Percentiles rank a stretch among this genome's conserved stretches.
Evolutionary conservation across 352 stramenopile genomes (phyloP).

Genomic region (Phytophthora chlamydospora): DNA sequence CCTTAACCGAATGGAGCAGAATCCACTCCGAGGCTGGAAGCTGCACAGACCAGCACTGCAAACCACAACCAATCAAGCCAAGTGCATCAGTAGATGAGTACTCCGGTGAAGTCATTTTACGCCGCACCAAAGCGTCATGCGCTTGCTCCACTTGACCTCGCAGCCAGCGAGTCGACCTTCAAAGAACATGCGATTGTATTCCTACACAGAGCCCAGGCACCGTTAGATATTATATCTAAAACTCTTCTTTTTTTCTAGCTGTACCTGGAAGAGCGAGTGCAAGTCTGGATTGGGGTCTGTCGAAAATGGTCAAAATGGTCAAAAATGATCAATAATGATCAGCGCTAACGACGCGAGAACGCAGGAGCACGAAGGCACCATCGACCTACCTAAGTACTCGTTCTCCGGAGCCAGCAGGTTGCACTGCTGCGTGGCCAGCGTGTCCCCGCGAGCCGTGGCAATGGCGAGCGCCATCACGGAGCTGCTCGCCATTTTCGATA

Average conservation of each 20-base stretch:
- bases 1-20: slow-evolving; percentile 88
- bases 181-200: slow-evolving; percentile 89
- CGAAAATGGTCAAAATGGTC: slow-evolving; percentile 1
- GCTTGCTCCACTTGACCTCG: slow-evolving; percentile 90
- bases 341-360: background rate
- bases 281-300: slow-evolving; percentile 86
- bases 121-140: slow-evolving; percentile 89
- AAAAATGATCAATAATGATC: slow-evolving; percentile 8
- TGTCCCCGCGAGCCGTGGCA: slow-evolving; percentile 11
- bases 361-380: background rate
- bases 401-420: slow-evolving; percentile 70
- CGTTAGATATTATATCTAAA: background rate
- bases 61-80: background rate
- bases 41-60: slow-evolving; percentile 79
- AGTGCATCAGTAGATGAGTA: background rate
- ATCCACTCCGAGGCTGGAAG: slow-evolving; percentile 74
- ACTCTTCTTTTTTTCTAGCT: background rate
- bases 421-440: slow-evolving; percentile 33
- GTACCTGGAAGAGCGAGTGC: slow-evolving; percentile 73
- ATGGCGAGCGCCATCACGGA: slow-evolving; percentile 6
- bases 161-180: slow-evolving; percentile 73
- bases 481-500: background rate
- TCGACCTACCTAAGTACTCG: slow-evolving; percentile 71
- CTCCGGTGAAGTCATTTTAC: background rate
- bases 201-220: slow-evolving; percentile 34